A percentile compares a stretch with the other conserved stretches of the same genome.
These are phyloP conservation scores for Vinca major DNA, from an alignment of 305 asterid genomes.

Conservation along the genomic window DNA sequence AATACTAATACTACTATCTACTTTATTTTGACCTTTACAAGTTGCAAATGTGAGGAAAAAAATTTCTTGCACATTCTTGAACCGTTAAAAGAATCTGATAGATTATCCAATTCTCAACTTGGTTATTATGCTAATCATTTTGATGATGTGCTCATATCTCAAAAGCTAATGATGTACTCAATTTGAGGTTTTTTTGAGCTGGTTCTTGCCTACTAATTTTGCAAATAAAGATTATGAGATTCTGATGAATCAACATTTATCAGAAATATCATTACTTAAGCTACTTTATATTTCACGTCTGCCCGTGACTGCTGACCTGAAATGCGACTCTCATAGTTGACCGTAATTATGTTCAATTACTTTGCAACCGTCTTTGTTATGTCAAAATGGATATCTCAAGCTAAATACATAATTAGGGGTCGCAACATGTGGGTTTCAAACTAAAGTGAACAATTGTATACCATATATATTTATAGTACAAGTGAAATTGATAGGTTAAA, in stretches of 20 bases:
- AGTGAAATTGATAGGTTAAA: too few species aligned
- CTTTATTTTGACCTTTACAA: not conserved
- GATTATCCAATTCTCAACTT: not conserved
- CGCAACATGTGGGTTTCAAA: too few species aligned
- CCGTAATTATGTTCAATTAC: too few species aligned
- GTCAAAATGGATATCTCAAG: too few species aligned
- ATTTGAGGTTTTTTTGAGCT: not conserved
- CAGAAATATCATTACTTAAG: slow-evolving; percentile 3
- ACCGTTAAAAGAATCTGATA: not conserved
- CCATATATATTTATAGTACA: too few species aligned
- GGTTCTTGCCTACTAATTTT: not conserved
- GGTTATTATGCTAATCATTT: not conserved
- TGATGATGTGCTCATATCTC: not conserved
- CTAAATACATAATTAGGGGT: too few species aligned
- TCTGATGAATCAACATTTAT: not conserved
- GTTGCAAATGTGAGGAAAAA: not conserved
- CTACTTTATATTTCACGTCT: not conserved
- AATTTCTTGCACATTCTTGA: not conserved
- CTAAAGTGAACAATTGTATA: too few species aligned
- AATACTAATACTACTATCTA: not conserved
- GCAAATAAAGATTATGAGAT: not conserved
- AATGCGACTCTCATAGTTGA: too few species aligned
- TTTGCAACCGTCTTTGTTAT: too few species aligned
- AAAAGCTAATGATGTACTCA: not conserved
- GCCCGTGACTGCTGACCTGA: too few species aligned